Evolutionary conservation across 208 protist species (phyloP).

Genomic region (Wallacemonas sp.): DNA sequence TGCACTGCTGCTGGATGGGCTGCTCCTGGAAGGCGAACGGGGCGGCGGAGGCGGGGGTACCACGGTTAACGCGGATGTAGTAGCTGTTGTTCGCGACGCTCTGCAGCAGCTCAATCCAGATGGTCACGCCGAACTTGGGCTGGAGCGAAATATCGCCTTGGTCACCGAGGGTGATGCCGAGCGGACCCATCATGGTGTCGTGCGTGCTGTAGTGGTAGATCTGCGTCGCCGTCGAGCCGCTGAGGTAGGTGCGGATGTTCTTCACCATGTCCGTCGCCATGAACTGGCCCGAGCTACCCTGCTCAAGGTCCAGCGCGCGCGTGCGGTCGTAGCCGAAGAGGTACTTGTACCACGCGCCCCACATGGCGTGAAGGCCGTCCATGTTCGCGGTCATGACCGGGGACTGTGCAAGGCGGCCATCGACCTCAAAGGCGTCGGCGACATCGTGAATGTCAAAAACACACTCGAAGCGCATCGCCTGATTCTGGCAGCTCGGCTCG

Average conservation of each 20-base stretch:
- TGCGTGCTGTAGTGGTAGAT: slow-evolving; percentile 25
- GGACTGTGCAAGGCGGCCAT: slow-evolving; percentile 12
- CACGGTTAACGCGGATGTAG: slow-evolving; percentile 20
- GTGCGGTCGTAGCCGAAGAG: slow-evolving; percentile 36
- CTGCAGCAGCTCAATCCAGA: slow-evolving; percentile 28
- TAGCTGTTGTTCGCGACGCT: slow-evolving; percentile 20
- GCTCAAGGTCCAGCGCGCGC: slow-evolving; percentile 23
- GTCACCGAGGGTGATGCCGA: slow-evolving; percentile 31
- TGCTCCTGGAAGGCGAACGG: slow-evolving; percentile 5
- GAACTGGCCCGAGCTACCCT: slow-evolving; percentile 37
- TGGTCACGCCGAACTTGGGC: slow-evolving; percentile 15
- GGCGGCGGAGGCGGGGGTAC: slow-evolving; percentile 10
- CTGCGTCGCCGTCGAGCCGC: slow-evolving; percentile 10
- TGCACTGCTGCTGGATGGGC: slow-evolving; percentile 26
- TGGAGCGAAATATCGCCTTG: background rate
- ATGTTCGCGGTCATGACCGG: slow-evolving; percentile 1
- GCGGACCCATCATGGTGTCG: slow-evolving; percentile 30
- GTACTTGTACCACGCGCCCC: slow-evolving; percentile 27
- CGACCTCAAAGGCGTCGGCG: slow-evolving; percentile 38
- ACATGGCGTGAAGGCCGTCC: slow-evolving; percentile 19
- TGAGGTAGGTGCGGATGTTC: slow-evolving; percentile 35
- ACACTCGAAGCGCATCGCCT: slow-evolving; percentile 30
- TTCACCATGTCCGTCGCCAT: slow-evolving; percentile 29
- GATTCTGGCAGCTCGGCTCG: slow-evolving; percentile 26
- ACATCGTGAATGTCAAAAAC: slow-evolving; percentile 47